phyloP scores from a whole-genome alignment of 495 filamentous ascomycete species.

The Chaetomidium leptoderma region DNA sequence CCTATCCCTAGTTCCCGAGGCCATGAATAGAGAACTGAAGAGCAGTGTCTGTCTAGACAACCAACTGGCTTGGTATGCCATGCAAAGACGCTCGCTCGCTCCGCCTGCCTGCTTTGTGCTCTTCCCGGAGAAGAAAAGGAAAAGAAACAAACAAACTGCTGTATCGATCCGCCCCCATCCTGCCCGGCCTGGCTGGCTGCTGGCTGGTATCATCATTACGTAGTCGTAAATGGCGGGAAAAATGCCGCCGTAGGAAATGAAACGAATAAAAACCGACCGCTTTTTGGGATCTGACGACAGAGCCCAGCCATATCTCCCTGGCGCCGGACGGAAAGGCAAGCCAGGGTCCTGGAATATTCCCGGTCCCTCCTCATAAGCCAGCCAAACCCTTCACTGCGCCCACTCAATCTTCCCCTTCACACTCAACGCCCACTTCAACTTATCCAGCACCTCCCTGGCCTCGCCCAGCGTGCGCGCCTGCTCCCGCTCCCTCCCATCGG shows the following conservation, averaged over 20 bases:
- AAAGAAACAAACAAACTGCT: neutral
- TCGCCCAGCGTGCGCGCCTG: conserved; percentile 56
- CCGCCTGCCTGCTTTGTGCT: neutral
- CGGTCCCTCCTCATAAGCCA: neutral
- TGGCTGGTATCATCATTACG: conserved; percentile 23
- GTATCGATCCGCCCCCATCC: neutral
- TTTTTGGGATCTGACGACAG: neutral
- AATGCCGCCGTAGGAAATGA: neutral
- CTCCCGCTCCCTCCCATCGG: conserved; percentile 49
- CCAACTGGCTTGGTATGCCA: neutral
- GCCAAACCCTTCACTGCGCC: conserved; percentile 35
- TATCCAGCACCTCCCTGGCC: conserved; percentile 56
- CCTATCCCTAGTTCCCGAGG: neutral
- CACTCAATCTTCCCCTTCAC: conserved; percentile 55
- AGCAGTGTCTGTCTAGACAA: neutral
- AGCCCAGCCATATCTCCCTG: neutral
- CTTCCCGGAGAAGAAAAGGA: neutral
- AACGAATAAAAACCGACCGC: neutral
- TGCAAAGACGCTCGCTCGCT: neutral
- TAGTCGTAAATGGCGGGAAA: conserved; percentile 18
- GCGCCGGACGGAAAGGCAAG: no score
- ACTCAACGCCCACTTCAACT: conserved; percentile 66
- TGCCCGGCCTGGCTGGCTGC: neutral
- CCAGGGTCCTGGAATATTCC: no score
- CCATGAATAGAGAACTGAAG: neutral